A percentile compares a stretch with the other conserved stretches of the same genome.
Conservation (phyloP, 192 early-diverging fungal species). For the Linnemannia schmuckeri region DNA sequence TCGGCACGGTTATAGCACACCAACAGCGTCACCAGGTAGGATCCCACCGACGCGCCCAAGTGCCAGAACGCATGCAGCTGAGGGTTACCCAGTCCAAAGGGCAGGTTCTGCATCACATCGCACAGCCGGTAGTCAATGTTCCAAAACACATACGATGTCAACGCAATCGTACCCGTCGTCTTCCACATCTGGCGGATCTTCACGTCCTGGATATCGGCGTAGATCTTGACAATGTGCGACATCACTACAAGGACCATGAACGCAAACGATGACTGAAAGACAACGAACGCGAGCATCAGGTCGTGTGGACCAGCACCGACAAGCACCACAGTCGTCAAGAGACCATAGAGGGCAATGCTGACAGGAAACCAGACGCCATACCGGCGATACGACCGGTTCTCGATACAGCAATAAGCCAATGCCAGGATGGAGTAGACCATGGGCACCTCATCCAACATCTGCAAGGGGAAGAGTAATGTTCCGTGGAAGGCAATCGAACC, state of each 20-base stretch:
- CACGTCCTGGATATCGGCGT: slow-evolving; percentile 15
- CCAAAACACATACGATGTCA: slow-evolving; percentile 34
- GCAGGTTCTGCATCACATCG: slow-evolving; percentile 36
- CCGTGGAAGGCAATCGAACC: slow-evolving; percentile 55
- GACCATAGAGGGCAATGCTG: slow-evolving; percentile 45
- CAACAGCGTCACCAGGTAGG: slow-evolving; percentile 34
- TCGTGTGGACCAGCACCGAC: slow-evolving; percentile 36
- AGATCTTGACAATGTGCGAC: slow-evolving; percentile 45
- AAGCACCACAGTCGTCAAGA: slow-evolving; percentile 41
- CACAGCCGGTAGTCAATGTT: slow-evolving; percentile 48
- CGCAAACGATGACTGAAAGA: slow-evolving; percentile 48
- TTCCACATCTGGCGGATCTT: slow-evolving; percentile 19
- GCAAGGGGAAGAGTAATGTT: slow-evolving; percentile 39
- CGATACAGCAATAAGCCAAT: slow-evolving; percentile 47
- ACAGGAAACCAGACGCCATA: slow-evolving; percentile 55
- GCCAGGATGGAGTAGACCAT: slow-evolving; percentile 51
- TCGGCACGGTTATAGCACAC: slow-evolving; percentile 39
- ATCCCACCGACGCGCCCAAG: slow-evolving; percentile 31
- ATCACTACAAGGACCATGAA: slow-evolving; percentile 32
- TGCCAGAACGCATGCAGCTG: slow-evolving; percentile 50
- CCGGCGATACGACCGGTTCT: slow-evolving; percentile 39
- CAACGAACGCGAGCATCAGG: slow-evolving; percentile 41
- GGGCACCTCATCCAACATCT: slow-evolving; percentile 54
- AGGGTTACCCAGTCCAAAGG: slow-evolving; percentile 39
- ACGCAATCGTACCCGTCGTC: neutral